Conservation (phyloP, 2,329 filamentous ascomycete species). For the Lasiodiplodia gonubiensis region DNA sequence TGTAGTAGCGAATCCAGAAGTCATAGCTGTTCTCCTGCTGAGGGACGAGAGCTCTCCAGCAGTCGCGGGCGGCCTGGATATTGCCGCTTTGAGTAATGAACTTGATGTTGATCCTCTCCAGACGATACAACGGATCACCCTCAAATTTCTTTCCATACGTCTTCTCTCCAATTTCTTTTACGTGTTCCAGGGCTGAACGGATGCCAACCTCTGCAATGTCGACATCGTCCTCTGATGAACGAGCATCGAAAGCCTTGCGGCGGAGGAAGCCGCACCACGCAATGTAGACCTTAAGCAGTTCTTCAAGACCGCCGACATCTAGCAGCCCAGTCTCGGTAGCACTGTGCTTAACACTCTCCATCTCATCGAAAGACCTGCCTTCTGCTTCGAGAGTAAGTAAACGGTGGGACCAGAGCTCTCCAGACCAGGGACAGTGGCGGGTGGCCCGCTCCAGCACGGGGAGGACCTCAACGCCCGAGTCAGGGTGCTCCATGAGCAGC, state of each 20-base stretch:
- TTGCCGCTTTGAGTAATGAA: slow-evolving; percentile 85
- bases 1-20: slow-evolving; percentile 92
- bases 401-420: slow-evolving; percentile 86
- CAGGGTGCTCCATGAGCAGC: slow-evolving; percentile 66
- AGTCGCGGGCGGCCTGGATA: slow-evolving; percentile 74
- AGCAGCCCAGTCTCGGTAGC: slow-evolving; percentile 86
- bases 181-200: slow-evolving; percentile 81
- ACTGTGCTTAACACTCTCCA: slow-evolving; percentile 88
- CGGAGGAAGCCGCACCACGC: slow-evolving; percentile 96
- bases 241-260: slow-evolving; percentile 77
- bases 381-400: slow-evolving; percentile 84
- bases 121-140: slow-evolving; percentile 85
- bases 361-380: slow-evolving; percentile 74
- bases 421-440: slow-evolving; percentile 91
- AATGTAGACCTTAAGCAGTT: slow-evolving; percentile 87
- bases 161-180: slow-evolving; percentile 77
- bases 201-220: slow-evolving; percentile 92
- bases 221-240: slow-evolving; percentile 74
- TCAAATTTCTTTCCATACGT: slow-evolving; percentile 77
- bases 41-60: slow-evolving; percentile 76
- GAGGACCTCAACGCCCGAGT: slow-evolving; percentile 60
- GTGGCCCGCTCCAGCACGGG: slow-evolving; percentile 81
- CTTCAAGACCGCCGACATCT: slow-evolving; percentile 83
- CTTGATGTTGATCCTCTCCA: slow-evolving; percentile 91
- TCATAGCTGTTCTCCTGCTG: slow-evolving; percentile 79